Conservation (phyloP, 2,329 filamentous ascomycete genomes). For the Penicillium sp. region DNA sequence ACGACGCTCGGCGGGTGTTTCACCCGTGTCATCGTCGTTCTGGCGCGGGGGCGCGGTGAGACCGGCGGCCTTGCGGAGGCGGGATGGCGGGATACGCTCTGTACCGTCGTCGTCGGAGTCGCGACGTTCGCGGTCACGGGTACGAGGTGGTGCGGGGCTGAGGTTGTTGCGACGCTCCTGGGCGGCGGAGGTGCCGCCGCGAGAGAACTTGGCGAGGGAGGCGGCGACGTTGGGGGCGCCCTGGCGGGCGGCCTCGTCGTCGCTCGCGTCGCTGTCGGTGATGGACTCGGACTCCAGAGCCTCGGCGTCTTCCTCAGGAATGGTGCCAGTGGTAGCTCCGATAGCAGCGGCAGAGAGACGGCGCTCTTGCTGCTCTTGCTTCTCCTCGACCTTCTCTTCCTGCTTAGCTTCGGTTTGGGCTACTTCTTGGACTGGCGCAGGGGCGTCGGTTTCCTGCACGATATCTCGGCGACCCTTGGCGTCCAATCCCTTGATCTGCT, state of each 20-base stretch:
- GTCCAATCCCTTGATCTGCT: conserved; percentile 62
- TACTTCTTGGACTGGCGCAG: conserved; percentile 41
- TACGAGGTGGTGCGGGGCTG: conserved; percentile 26
- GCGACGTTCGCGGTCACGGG: conserved; percentile 26
- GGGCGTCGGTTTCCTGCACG: conserved; percentile 45
- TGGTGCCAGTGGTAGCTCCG: conserved; percentile 13
- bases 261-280: conserved; percentile 26
- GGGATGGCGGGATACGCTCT: conserved; percentile 43
- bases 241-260: conserved; percentile 21
- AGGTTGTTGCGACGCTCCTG: conserved; percentile 42
- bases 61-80: conserved; percentile 36
- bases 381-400: conserved; percentile 28
- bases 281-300: conserved; percentile 26
- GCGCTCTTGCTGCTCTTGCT: conserved; percentile 27
- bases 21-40: conserved; percentile 40
- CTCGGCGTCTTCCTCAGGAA: conserved; percentile 15
- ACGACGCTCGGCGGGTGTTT: conserved; percentile 50
- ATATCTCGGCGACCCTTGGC: conserved; percentile 57
- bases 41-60: conserved; percentile 27
- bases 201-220: conserved; percentile 40
- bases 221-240: conserved; percentile 39
- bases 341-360: conserved; percentile 24
- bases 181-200: conserved; percentile 33
- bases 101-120: conserved; percentile 49
- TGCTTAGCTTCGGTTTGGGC: conserved; percentile 34